These are phyloP conservation scores for Ceratocystis variospora DNA, from an alignment of 2,329 filamentous ascomycete genomes.

Conservation along the genomic window DNA sequence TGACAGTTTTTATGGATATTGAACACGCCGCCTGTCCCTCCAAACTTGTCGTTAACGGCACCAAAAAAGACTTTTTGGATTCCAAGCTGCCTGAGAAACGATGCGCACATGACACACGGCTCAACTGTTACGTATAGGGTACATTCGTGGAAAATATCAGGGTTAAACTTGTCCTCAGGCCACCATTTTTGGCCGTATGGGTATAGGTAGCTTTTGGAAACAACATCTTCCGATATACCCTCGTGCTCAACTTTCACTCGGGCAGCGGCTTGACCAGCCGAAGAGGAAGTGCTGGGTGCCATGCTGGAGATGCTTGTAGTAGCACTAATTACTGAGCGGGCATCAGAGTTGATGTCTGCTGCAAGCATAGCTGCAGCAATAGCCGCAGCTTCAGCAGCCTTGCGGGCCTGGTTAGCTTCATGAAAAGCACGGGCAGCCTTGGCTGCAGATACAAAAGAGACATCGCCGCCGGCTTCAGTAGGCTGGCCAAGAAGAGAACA, in stretches of 20 bases:
- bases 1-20: constrained; percentile 47
- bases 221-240: constrained; percentile 33
- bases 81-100: constrained; percentile 72
- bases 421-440: constrained; percentile 21
- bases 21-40: constrained; percentile 87
- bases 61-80: constrained; percentile 90
- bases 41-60: constrained; percentile 91
- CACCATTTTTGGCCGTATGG: constrained; percentile 44
- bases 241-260: constrained; percentile 19
- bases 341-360: constrained; percentile 12
- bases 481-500: constrained; percentile 36
- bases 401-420: constrained; percentile 21
- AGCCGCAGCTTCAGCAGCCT: constrained; percentile 24
- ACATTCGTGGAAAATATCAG: constrained; percentile 38
- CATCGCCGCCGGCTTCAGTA: constrained; percentile 7
- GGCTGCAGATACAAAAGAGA: constrained; percentile 18
- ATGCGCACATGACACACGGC: constrained; percentile 97
- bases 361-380: constrained; percentile 28
- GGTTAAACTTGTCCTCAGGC: constrained; percentile 17
- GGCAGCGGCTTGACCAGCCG: constrained; percentile 12
- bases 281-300: constrained; percentile 16
- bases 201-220: constrained; percentile 42
- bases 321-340: constrained; percentile 14
- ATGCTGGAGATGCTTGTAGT: constrained; percentile 13
- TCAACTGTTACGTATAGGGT: constrained; percentile 94